Conservation (phyloP, 2,329 filamentous ascomycete genomes). For the Helotiales sp. region DNA sequence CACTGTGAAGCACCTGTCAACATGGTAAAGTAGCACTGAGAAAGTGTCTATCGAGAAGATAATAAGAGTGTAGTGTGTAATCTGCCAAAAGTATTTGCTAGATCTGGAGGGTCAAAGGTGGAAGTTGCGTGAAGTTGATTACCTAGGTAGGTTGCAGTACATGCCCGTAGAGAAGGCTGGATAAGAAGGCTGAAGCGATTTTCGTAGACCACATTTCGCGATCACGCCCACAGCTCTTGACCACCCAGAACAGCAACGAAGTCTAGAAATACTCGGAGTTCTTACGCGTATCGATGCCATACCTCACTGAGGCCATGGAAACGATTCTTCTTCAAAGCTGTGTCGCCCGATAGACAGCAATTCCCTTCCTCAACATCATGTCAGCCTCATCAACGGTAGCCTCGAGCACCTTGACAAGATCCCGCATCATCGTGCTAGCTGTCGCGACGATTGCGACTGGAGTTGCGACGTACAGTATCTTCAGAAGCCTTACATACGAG, state of each 20-base stretch:
- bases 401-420: constrained; percentile 53
- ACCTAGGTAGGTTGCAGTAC: no score
- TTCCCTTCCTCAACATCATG: constrained; percentile 18
- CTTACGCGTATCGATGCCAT: background rate
- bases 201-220: background rate
- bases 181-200: constrained; percentile 6
- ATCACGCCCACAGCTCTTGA: background rate
- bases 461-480: constrained; percentile 60
- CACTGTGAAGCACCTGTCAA: no score
- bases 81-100: no score
- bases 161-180: constrained; percentile 6
- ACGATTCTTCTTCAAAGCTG: background rate
- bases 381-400: constrained; percentile 46
- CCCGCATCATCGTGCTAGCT: constrained; percentile 55
- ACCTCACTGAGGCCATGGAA: background rate
- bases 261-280: background rate
- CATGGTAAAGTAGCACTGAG: no score
- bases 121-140: background rate
- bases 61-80: no score
- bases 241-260: background rate
- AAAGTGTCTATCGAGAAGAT: no score
- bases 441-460: constrained; percentile 56
- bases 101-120: no score
- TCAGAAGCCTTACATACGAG: constrained; percentile 40
- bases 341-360: constrained; percentile 1